Percentiles rank a stretch among this genome's conserved stretches.
Conservation (phyloP, 176 grass and related monocot genomes). For the Typha latifolia region DNA sequence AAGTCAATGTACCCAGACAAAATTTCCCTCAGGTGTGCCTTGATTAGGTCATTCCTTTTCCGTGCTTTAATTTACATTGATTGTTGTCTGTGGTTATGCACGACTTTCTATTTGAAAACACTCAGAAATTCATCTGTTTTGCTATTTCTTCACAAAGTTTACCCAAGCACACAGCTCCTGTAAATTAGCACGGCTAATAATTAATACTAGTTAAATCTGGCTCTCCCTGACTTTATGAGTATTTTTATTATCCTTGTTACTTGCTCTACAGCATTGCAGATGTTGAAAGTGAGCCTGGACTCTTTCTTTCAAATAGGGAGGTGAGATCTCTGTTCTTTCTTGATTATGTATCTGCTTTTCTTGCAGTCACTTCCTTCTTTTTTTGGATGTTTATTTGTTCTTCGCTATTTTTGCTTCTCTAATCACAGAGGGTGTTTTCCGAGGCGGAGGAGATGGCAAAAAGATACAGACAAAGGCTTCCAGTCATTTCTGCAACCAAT, state of each 20-base stretch:
- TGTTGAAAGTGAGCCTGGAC: slow-evolving; percentile 64
- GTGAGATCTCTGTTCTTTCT: slow-evolving; percentile 28
- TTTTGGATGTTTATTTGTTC: background rate
- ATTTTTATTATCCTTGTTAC: slow-evolving; percentile 17
- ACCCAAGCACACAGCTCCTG: too few species aligned
- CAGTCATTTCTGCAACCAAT: slow-evolving; percentile 16
- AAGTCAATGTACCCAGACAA: slow-evolving; percentile 77
- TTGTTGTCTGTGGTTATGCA: too few species aligned
- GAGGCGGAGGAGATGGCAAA: slow-evolving; percentile 67
- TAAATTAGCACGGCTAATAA: too few species aligned
- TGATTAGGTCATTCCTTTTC: background rate
- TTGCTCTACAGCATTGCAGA: slow-evolving; percentile 63
- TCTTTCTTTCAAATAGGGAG: slow-evolving; percentile 69
- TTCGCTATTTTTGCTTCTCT: slow-evolving; percentile 15
- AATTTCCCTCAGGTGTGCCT: slow-evolving; percentile 65
- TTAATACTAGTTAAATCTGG: too few species aligned
- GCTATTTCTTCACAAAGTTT: too few species aligned
- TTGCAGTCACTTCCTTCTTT: background rate
- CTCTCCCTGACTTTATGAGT: background rate
- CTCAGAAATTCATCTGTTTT: too few species aligned
- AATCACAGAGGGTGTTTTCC: slow-evolving; percentile 62
- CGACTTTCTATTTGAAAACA: too few species aligned
- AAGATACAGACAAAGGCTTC: slow-evolving; percentile 50
- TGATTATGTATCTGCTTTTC: background rate
- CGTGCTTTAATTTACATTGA: too few species aligned